These are phyloP conservation scores for Meyerozyma carpophila DNA, from an alignment of 1,139 yeast species.

Conservation along the genomic window DNA sequence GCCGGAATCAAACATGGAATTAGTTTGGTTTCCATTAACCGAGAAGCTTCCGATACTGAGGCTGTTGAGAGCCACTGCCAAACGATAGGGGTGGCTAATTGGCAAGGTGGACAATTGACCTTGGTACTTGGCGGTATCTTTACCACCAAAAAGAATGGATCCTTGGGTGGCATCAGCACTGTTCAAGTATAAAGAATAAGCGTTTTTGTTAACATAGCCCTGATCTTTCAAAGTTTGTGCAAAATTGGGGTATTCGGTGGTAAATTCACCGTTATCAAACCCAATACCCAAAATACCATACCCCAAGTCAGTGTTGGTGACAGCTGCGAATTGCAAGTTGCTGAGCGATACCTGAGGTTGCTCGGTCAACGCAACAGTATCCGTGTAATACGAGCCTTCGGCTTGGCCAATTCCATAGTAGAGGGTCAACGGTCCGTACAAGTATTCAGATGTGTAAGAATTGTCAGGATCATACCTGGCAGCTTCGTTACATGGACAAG, in stretches of 20 bases:
- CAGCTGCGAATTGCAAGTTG: constrained; percentile 14
- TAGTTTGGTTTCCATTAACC: neutral
- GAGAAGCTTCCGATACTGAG: neutral
- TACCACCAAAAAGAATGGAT: constrained; percentile 52
- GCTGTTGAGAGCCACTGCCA: neutral
- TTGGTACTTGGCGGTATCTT: constrained; percentile 46
- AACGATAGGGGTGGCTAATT: neutral
- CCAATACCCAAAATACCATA: constrained; percentile 18
- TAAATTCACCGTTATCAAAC: constrained; percentile 6
- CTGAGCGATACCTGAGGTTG: constrained; percentile 2
- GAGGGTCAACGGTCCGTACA: constrained; percentile 3
- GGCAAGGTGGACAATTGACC: constrained; percentile 30
- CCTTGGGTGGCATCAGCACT: constrained; percentile 25
- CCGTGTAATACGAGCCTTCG: constrained; percentile 6
- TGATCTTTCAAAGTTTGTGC: constrained; percentile 17
- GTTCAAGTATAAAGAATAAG: constrained; percentile 19
- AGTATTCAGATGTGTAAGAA: constrained; percentile 6
- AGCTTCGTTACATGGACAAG: neutral
- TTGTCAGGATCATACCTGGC: constrained; percentile 5
- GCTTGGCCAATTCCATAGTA: constrained; percentile 9
- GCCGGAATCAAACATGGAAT: neutral
- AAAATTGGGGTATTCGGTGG: constrained; percentile 13
- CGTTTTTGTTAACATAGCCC: constrained; percentile 14
- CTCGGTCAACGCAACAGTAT: constrained; percentile 5
- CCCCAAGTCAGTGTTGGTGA: constrained; percentile 4